Base-by-base conservation (phyloP, 129 eudicot species). In the Pseudognaphalium luteoalbum region DNA sequence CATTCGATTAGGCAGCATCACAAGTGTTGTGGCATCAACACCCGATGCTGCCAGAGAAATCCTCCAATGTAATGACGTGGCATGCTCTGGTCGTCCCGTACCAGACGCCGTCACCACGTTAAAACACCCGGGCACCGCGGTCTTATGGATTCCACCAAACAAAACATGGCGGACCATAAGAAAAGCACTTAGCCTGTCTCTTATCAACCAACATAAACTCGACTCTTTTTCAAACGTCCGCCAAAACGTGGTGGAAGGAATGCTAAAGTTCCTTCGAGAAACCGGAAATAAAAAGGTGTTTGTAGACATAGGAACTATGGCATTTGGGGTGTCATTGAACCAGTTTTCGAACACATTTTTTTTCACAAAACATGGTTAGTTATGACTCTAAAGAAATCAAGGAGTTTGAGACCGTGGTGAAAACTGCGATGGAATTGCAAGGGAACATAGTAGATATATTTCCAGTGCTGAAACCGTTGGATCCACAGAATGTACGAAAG, bases 391-490 rank as follows among this genome's bases (percentile, higher is more conserved):
- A 75, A 19, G 72, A 41, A 20, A 62, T 76, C 6, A 37, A 72
- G 21, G 90, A 82, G 77, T 64, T 87, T 57, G 71, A 76, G 32
- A 70, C 30, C n/a, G 56, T 70, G 1, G 77, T 84, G 34, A 50
- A 72, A 80, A 73, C 64, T 1, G 65, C 83, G n/a, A 72, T 87
- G 85, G 85, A 71, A 41, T 71, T 82, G 29, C 86, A 78, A 22
- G 86, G 82, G n/a, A 83, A 87, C 21, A 34, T 78, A 0, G 78
- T 85, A 0, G 96, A 89, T 47, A 82, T 66, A 16, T 85, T 87
- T 65, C 87, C 88, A 17, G 44, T 75, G 33, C 22, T 87, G 35
- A 70, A 70, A 50, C 65, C 67, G 11, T 79, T 83, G 37, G 96
- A 89, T 32, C 86, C 77, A 4, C 91, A 84, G 50, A 85, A 88